Evolutionary conservation across 306 rosid genomes (phyloP).

Genomic region (Notholithocarpus densiflorus): DNA sequence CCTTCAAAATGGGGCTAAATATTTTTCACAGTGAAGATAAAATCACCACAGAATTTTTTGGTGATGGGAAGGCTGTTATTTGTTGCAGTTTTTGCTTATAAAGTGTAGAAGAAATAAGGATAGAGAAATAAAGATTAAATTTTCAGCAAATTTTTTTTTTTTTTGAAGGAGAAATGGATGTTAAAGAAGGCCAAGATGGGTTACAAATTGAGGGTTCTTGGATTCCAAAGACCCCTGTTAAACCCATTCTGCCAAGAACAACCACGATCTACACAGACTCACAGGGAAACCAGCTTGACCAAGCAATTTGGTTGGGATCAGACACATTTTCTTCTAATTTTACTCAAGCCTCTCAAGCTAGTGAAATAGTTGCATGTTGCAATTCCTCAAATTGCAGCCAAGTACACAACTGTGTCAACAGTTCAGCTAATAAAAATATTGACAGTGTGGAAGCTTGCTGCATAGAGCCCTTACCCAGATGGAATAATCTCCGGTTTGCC

Average conservation of each 20-base stretch:
- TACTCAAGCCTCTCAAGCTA: neutral
- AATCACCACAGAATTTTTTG: neutral
- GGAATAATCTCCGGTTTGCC: neutral
- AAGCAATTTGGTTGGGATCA: conserved; percentile 3
- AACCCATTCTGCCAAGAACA: conserved; percentile 4
- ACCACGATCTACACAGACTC: neutral
- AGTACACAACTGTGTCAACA: neutral
- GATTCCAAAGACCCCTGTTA: conserved; percentile 22
- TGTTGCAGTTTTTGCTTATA: neutral
- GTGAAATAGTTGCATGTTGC: neutral
- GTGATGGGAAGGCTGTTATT: neutral
- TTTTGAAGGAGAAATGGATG: conserved; percentile 15
- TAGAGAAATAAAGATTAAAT: neutral
- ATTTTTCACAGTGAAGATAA: neutral
- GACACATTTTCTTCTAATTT: neutral
- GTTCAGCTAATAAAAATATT: no score
- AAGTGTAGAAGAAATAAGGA: neutral
- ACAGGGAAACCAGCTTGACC: neutral
- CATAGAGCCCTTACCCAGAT: neutral
- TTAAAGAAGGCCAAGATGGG: neutral
- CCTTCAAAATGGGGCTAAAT: neutral
- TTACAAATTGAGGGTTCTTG: conserved; percentile 3
- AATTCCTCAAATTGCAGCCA: neutral
- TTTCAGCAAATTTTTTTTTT: neutral
- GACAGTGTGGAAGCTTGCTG: neutral